Evolutionary conservation across 768 basidiomycete genomes (phyloP).

Genomic region (Boletus speciosus): DNA sequence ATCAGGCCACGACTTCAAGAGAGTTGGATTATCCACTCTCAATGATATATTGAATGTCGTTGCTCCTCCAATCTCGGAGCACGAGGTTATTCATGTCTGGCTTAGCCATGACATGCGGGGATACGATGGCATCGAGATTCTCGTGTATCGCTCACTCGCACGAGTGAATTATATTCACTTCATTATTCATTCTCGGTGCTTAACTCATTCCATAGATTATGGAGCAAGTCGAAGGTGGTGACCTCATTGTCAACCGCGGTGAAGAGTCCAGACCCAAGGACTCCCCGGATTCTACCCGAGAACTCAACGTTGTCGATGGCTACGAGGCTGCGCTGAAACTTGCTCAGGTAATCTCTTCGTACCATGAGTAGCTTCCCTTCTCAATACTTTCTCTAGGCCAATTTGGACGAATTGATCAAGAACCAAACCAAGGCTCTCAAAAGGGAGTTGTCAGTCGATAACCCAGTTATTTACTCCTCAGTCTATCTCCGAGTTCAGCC

Average conservation of each 20-base stretch:
- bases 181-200: not conserved
- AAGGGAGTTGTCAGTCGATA: constrained; percentile 35
- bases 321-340: constrained; percentile 82
- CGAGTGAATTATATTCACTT: constrained; percentile 49
- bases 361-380: not conserved
- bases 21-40: constrained; percentile 82
- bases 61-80: constrained; percentile 96
- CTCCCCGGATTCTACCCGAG: constrained; percentile 43
- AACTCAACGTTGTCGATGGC: constrained; percentile 81
- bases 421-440: constrained; percentile 42
- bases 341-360: constrained; percentile 57
- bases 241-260: constrained; percentile 83
- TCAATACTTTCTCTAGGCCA: constrained; percentile 49
- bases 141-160: constrained; percentile 86
- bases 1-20: constrained; percentile 84
- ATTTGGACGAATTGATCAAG: constrained; percentile 73
- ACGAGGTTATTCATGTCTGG: constrained; percentile 96
- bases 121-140: constrained; percentile 89
- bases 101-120: constrained; percentile 95
- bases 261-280: constrained; percentile 73
- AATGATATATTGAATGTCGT: constrained; percentile 94
- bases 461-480: constrained; percentile 80
- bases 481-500: constrained; percentile 95
- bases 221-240: constrained; percentile 93
- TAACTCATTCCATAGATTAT: constrained; percentile 55